Percentiles rank a stretch among this genome's conserved stretches.
These are phyloP conservation scores for Phytophthora tubulina DNA, from an alignment of 352 stramenopile species.

Conservation along the genomic window DNA sequence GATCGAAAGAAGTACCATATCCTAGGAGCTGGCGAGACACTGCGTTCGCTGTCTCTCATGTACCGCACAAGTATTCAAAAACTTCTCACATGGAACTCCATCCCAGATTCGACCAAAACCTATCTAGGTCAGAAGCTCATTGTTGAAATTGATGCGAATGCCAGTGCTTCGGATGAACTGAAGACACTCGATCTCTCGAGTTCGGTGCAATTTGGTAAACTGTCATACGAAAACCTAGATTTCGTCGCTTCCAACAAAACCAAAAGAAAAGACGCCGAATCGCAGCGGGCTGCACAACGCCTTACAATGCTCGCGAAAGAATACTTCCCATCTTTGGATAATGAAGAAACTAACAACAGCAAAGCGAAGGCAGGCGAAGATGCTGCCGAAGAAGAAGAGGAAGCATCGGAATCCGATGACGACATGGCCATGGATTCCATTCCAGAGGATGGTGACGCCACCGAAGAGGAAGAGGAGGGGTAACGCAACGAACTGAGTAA, in stretches of 20 bases:
- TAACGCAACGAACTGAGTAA: slow-evolving; percentile 9
- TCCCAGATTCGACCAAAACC: slow-evolving; percentile 73
- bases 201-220: slow-evolving; percentile 63
- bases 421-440: slow-evolving; percentile 49
- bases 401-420: slow-evolving; percentile 42
- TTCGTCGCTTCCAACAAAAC: slow-evolving; percentile 71
- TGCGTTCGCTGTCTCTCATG: slow-evolving; percentile 77
- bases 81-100: slow-evolving; percentile 74
- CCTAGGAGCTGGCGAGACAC: slow-evolving; percentile 69
- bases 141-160: slow-evolving; percentile 59
- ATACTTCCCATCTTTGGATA: slow-evolving; percentile 63
- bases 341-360: slow-evolving; percentile 35
- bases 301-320: slow-evolving; percentile 70
- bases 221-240: slow-evolving; percentile 70
- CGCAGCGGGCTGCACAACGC: slow-evolving; percentile 65
- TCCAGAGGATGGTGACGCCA: slow-evolving; percentile 16
- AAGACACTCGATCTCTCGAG: slow-evolving; percentile 61
- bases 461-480: slow-evolving; percentile 22
- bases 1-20: slow-evolving; percentile 81
- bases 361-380: slow-evolving; percentile 28
- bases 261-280: slow-evolving; percentile 62
- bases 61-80: slow-evolving; percentile 82
- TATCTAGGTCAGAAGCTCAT: slow-evolving; percentile 84
- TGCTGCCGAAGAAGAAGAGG: slow-evolving; percentile 37
- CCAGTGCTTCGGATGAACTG: slow-evolving; percentile 61